These are phyloP conservation scores for Neurospora sp. DNA, from an alignment of 2,329 filamentous ascomycete species.

Conservation along the genomic window DNA sequence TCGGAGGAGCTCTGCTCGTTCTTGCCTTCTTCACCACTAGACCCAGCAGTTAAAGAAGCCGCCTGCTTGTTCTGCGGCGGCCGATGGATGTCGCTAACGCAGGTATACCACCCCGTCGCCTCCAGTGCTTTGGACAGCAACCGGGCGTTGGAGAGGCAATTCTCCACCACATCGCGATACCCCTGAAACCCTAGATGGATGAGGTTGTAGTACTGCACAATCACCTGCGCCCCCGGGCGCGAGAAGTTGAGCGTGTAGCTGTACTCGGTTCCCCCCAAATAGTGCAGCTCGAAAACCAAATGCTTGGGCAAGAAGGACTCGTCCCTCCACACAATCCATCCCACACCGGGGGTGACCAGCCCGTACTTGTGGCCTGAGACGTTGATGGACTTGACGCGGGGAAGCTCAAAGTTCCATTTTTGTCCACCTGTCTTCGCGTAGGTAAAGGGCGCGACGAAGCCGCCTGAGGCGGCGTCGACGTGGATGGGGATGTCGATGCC, in stretches of 20 bases:
- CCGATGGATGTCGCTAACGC: conserved; percentile 56
- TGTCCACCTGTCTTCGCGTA: conserved; percentile 42
- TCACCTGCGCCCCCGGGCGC: conserved; percentile 57
- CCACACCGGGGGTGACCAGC: conserved; percentile 57
- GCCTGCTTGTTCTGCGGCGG: conserved; percentile 17
- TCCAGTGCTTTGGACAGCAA: conserved; percentile 55
- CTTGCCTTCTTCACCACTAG: conserved; percentile 18
- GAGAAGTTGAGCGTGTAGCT: conserved; percentile 67
- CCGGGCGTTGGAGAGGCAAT: conserved; percentile 54
- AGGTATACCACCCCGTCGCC: conserved; percentile 56
- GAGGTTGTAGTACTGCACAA: conserved; percentile 65
- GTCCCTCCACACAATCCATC: conserved; percentile 63
- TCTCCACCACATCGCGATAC: conserved; percentile 57
- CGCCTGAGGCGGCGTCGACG: conserved; percentile 50
- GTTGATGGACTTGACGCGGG: conserved; percentile 58
- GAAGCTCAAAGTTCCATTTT: conserved; percentile 56
- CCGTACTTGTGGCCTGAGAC: conserved; percentile 51
- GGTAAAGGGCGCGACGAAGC: conserved; percentile 53
- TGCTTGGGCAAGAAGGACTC: conserved; percentile 55
- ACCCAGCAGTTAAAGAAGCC: conserved; percentile 1
- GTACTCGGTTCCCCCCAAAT: conserved; percentile 62
- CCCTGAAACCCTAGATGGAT: conserved; percentile 60
- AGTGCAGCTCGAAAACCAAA: conserved; percentile 60
- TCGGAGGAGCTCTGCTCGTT: neutral
- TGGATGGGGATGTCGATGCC: conserved; percentile 59